Evolutionary conservation across 148 eudicot genomes (phyloP).

Genomic region (Camellia japonica): DNA sequence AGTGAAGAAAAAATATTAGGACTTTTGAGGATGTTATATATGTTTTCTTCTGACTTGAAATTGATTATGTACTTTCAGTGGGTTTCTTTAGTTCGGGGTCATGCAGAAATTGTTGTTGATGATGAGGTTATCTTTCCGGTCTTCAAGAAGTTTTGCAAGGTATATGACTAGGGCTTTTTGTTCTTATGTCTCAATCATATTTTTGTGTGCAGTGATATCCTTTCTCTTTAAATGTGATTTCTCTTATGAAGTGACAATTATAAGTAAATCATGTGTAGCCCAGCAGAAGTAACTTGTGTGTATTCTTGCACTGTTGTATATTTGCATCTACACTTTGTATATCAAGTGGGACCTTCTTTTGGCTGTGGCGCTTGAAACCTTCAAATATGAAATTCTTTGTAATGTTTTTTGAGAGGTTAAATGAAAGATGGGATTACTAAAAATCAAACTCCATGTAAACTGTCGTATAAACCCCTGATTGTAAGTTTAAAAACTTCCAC

Average conservation of each 20-base stretch:
- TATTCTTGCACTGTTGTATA: background rate
- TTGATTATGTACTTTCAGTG: slow-evolving; percentile 49
- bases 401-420: background rate
- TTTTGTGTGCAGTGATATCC: background rate
- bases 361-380: background rate
- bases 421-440: background rate
- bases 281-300: background rate
- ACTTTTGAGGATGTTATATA: background rate
- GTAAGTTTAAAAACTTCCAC: background rate
- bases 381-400: background rate
- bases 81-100: slow-evolving; percentile 70
- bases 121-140: slow-evolving; percentile 69
- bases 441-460: background rate
- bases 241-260: no score
- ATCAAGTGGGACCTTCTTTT: background rate
- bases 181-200: no score
- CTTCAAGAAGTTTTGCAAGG: slow-evolving; percentile 85
- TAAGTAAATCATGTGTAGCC: background rate
- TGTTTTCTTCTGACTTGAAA: slow-evolving; percentile 3
- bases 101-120: slow-evolving; percentile 74
- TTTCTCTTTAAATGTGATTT: background rate
- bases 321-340: background rate
- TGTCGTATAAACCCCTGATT: background rate
- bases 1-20: background rate
- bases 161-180: slow-evolving; percentile 23